Conservation (phyloP, 208 protist genomes). For the Crithidia brevicula region DNA sequence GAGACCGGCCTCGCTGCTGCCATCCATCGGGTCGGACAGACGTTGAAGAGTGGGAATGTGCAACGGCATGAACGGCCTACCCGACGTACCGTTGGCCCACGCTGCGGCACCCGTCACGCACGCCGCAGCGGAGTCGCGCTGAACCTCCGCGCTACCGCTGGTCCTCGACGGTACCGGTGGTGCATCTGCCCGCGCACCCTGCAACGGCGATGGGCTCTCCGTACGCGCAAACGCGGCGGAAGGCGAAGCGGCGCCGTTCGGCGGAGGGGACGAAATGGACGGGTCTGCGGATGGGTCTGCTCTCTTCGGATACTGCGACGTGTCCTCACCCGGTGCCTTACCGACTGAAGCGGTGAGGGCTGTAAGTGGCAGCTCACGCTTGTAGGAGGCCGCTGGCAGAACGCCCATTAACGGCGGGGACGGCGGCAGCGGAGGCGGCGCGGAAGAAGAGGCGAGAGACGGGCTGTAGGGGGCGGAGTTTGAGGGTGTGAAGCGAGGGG, state of each 20-base stretch:
- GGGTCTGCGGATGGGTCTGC: constrained; percentile 2
- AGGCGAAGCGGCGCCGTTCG: not conserved
- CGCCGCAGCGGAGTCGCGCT: too few species aligned
- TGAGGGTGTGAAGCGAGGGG: constrained; percentile 1
- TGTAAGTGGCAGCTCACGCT: not conserved
- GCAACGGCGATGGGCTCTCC: constrained; percentile 21
- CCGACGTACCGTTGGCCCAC: not conserved
- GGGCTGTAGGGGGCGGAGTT: constrained; percentile 11
- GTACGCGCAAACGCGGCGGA: constrained; percentile 8
- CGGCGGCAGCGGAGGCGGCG: constrained; percentile 9
- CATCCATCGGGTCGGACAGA: not conserved
- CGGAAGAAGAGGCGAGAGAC: constrained; percentile 9
- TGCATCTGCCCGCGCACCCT: too few species aligned
- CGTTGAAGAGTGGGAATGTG: constrained; percentile 8
- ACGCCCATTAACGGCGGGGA: not conserved
- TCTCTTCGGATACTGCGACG: too few species aligned
- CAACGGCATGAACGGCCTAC: not conserved
- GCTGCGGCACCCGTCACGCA: too few species aligned
- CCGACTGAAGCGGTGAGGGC: not conserved
- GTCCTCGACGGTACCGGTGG: not conserved
- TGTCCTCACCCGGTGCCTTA: too few species aligned
- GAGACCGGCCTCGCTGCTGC: constrained; percentile 1
- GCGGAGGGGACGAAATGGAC: not conserved
- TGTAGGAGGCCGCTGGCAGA: not conserved
- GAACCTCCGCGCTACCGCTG: not conserved